Conservation (phyloP, 208 protist genomes). For the Leishmania braziliensis region DNA sequence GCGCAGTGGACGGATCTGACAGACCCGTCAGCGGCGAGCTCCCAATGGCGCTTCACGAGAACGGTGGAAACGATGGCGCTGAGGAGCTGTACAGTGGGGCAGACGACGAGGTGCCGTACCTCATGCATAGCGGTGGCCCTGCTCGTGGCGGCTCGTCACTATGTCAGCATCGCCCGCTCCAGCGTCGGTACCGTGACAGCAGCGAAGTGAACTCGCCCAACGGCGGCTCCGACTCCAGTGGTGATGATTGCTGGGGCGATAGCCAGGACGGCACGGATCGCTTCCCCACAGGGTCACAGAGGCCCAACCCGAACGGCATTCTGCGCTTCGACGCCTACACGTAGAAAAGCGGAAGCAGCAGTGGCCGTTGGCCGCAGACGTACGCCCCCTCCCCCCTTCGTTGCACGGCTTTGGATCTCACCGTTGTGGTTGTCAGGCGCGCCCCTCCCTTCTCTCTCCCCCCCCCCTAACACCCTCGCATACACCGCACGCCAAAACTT, state of each 20-base stretch:
- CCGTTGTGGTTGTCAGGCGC: neutral
- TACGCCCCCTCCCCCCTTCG: neutral
- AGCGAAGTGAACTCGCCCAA: neutral
- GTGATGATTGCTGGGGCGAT: constrained; percentile 8
- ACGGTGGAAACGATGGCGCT: constrained; percentile 3
- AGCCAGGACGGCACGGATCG: constrained; percentile 6
- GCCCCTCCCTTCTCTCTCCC: neutral
- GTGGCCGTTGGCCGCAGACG: neutral
- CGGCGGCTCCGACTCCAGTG: neutral
- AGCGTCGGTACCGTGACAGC: neutral
- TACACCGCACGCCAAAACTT: neutral
- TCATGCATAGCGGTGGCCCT: constrained; percentile 1
- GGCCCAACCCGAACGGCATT: constrained; percentile 12
- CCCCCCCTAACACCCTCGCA: neutral
- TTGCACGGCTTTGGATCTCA: neutral
- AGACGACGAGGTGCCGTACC: constrained; percentile 2
- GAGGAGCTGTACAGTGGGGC: neutral
- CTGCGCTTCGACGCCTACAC: constrained; percentile 48
- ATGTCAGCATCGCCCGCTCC: constrained; percentile 1
- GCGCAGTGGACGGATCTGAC: neutral
- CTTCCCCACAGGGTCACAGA: constrained; percentile 20
- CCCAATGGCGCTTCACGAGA: neutral
- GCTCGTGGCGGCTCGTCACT: constrained; percentile 5
- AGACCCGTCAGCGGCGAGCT: neutral
- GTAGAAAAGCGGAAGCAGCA: constrained; percentile 2